Evolutionary conservation across 2,329 filamentous ascomycete species (phyloP), one percentile per base, ranked within the genome.

Genomic region (Cladobotryum mycophilum): DNA sequence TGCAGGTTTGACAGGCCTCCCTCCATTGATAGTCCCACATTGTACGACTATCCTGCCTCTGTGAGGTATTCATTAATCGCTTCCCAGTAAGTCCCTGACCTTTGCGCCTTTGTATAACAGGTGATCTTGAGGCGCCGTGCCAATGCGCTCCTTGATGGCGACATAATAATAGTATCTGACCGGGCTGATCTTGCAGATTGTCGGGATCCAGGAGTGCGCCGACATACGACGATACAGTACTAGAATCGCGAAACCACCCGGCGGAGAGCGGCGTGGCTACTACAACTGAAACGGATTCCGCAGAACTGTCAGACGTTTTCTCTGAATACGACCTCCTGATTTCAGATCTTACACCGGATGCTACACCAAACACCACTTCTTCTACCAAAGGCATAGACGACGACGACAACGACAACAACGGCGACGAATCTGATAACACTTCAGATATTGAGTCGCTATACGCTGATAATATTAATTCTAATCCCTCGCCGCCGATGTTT

Each of bases 11-110:
- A 72, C n/a, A 72, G 80, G 54, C 74, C 76, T 33, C 76, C 68
- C 58, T 77, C 79, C 13, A 64, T 81, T 49, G 80, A 84, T 64
- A 83, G 80, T 62, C 80, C 80, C 54, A 82, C 79, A 33, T 67
- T 84, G 45, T 83, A 84, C 74, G 78, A 81, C 60, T 81, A 80
- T 59, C 75, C 76, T 40, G 51, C 59, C 17, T 54, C 59, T 46
- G 50, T 56, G 41, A 54, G 57, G 42, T 54, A 54, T 25, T 56
- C 53, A 25, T 51, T 48, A 40, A 53, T 53, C 53, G 52, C 53
- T 46, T 50, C 38, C 48, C 55, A 59, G 65, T 67, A 54, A 67
- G 65, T 64, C 11, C 4, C 22, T 35, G 18, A 42, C n/a, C 38
- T 36, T 6, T 48, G 12, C 36, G 14, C 45, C 45, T 12, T 22